Evolutionary conservation across 495 filamentous ascomycete species (phyloP), one percentile per base, ranked within the genome.

Genomic region (Penicillium tannophilum): DNA sequence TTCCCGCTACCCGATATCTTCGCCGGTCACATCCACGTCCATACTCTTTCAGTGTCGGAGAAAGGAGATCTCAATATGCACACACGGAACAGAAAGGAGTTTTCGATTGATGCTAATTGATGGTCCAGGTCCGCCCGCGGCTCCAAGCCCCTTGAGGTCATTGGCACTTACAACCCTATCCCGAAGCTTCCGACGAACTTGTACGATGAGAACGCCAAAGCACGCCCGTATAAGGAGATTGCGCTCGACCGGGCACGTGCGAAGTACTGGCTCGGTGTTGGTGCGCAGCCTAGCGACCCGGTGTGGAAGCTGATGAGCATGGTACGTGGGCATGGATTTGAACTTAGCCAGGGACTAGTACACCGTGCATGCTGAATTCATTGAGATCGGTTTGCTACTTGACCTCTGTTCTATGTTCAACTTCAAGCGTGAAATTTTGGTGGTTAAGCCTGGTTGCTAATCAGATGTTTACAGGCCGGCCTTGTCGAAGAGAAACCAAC

Each of bases 241-340:
- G 86, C 90, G 55, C 80, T 98, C 3, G 94, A 98, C 78, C 80
- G 80, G 1, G 73, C 82, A 52, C 80, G 94, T 48, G 89, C 93
- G 53, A 87, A 89, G 73, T 98, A 98, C 76, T 98, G 94, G 94
- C 78, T 98, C 14, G 94, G 94, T 70, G 93, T 97, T 10, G 94
- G 94, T 4, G 94, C 94, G 41, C 94, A 98, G 75, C 93, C 94
- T 28, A 92, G 87, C 62, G 90, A 97, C 62, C 83, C 89, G 4
- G 89, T 87, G 28, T 95, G 92, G 94, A 81, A 92, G 75, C 67
- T 98, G 63, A 73, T 98, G 73, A 79, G 79, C 52, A 86, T 97
- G 90, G 94, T 97, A 79, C 50, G 89, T 75, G 52, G 31, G 46
- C 12, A 39, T 52, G 24, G 1, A 33, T 47, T 47, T 24, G 44